Percentiles rank a stretch among this genome's conserved stretches.
Evolutionary conservation across 2,329 filamentous ascomycete species (phyloP).

Genomic region (Ceratocystis diversiconidia): DNA sequence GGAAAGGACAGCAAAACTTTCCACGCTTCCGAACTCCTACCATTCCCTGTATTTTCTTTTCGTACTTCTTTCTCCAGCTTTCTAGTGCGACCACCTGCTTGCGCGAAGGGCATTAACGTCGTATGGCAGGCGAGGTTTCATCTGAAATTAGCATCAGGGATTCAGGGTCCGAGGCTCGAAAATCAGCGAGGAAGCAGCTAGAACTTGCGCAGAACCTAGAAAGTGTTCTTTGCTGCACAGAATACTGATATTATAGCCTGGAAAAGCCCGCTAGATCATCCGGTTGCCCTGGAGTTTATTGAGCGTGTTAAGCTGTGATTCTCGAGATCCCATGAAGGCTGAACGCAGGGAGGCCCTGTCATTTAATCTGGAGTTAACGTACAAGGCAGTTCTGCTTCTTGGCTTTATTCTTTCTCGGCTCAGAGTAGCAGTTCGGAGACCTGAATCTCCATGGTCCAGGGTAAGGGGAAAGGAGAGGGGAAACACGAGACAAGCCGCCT

Average conservation of each 20-base stretch:
- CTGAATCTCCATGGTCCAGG: neutral
- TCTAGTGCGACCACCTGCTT: neutral
- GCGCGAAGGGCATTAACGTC: neutral
- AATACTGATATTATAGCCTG: neutral
- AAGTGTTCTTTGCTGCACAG: neutral
- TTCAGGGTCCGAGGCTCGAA: neutral
- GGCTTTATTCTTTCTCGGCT: neutral
- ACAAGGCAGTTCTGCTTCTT: neutral
- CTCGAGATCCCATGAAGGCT: neutral
- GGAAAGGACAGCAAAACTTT: no score
- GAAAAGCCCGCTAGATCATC: neutral
- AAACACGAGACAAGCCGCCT: neutral
- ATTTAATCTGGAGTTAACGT: neutral
- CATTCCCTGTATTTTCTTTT: neutral
- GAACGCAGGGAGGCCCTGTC: neutral
- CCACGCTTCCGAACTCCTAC: no score
- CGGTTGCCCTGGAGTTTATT: neutral
- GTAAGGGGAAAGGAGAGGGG: neutral
- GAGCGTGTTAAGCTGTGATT: neutral
- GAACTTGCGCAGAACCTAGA: neutral
- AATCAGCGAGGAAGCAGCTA: neutral
- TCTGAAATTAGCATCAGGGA: slow-evolving; percentile 7
- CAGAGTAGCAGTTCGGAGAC: neutral
- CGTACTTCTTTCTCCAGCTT: neutral
- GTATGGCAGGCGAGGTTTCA: slow-evolving; percentile 5